Evolutionary conservation across 495 filamentous ascomycete genomes (phyloP).

Genomic region (Penicillium manginii): DNA sequence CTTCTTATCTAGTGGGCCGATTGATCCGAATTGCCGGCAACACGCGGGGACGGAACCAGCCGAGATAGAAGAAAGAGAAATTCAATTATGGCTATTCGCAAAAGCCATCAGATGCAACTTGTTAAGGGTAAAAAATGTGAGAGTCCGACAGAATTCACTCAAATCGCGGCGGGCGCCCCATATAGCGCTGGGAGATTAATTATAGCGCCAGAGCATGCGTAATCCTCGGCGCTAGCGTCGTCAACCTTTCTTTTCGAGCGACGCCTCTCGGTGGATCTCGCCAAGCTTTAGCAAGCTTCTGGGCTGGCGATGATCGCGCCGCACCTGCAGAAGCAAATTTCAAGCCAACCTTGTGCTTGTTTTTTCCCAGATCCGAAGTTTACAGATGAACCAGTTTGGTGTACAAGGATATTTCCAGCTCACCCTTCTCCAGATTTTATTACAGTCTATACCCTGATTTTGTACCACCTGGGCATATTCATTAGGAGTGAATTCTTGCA

Average conservation of each 20-base stretch:
- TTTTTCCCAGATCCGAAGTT: neutral
- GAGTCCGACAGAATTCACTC: neutral
- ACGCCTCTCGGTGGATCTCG: conserved; percentile 13
- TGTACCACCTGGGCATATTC: too few relatives aligned
- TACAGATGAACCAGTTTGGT: neutral
- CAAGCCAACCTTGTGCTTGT: neutral
- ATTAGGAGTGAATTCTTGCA: too few relatives aligned
- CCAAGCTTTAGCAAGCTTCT: conserved; percentile 31
- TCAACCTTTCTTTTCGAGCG: conserved; percentile 25
- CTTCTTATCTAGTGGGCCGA: neutral
- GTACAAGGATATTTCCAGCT: neutral
- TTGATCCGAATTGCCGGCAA: neutral
- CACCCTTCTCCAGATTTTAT: neutral
- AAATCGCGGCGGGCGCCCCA: conserved; percentile 2
- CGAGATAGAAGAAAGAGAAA: neutral
- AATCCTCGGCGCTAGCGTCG: conserved; percentile 34
- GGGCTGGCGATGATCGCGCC: neutral
- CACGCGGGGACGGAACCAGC: neutral
- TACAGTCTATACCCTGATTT: neutral
- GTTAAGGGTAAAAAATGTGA: neutral
- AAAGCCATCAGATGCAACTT: neutral
- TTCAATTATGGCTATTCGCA: neutral
- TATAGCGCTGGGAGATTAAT: conserved; percentile 13
- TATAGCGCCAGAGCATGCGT: conserved; percentile 27
- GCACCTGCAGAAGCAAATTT: neutral